A percentile compares a stretch with the other conserved stretches of the same genome.
phyloP scores from a whole-genome alignment of 768 basidiomycete genomes.

The Leccinellum luteum region DNA sequence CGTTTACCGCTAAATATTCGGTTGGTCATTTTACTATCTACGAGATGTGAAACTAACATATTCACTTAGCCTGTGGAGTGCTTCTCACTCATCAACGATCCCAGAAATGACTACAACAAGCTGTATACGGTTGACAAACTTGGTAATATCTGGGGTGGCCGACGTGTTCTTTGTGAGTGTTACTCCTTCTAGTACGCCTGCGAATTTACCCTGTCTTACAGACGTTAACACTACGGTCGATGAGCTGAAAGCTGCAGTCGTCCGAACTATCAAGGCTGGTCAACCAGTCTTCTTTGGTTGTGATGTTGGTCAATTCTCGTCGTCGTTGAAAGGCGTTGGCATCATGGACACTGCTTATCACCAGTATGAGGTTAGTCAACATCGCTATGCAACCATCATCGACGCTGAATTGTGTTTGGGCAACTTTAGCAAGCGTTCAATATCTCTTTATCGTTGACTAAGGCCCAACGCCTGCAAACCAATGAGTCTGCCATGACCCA shows the following conservation, averaged over 20 bases:
- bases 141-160: constrained; percentile 88
- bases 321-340: constrained; percentile 51
- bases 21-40: constrained; percentile 35
- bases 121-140: constrained; percentile 91
- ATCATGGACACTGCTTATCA: constrained; percentile 86
- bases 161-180: constrained; percentile 75
- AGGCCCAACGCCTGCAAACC: constrained; percentile 79
- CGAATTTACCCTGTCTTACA: constrained; percentile 25
- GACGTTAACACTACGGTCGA: constrained; percentile 89
- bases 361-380: constrained; percentile 64
- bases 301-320: constrained; percentile 88
- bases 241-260: constrained; percentile 76
- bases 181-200: neutral
- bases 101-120: constrained; percentile 77
- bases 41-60: neutral
- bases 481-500: constrained; percentile 93
- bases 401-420: constrained; percentile 4
- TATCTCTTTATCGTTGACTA: constrained; percentile 74
- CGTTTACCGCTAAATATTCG: constrained; percentile 55
- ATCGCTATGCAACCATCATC: neutral
- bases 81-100: constrained; percentile 95
- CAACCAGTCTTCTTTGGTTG: constrained; percentile 95
- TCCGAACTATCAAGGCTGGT: constrained; percentile 84
- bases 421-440: constrained; percentile 69
- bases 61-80: constrained; percentile 56